Evolutionary conservation across 768 basidiomycete genomes (phyloP).

Genomic region (Lactarius quietus): DNA sequence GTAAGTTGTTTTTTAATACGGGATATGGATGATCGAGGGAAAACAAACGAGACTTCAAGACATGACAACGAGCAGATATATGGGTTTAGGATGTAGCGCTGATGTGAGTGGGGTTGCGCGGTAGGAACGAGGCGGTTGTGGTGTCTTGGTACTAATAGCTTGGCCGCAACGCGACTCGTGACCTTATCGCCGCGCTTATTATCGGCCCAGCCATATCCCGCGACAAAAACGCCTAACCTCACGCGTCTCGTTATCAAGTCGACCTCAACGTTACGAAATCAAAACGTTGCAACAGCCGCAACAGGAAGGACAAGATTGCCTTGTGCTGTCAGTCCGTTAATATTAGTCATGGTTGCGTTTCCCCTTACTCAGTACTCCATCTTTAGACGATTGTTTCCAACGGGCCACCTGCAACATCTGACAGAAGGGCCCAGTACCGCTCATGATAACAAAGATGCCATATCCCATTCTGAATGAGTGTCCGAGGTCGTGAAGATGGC

Average conservation of each 20-base stretch:
- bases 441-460: not conserved
- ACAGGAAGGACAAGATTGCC: too few relatives aligned
- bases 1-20: not conserved
- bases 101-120: not conserved
- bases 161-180: slow-evolving; percentile 1
- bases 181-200: not conserved
- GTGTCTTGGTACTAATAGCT: not conserved
- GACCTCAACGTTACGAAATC: not conserved
- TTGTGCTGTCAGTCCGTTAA: too few relatives aligned
- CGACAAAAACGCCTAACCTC: too few relatives aligned
- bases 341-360: too few relatives aligned
- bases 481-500: not conserved
- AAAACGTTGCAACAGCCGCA: not conserved
- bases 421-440: too few relatives aligned
- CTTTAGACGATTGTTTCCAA: too few relatives aligned
- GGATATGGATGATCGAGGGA: not conserved
- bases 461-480: too few relatives aligned
- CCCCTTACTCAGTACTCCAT: too few relatives aligned
- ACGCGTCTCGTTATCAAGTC: too few relatives aligned
- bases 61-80: not conserved
- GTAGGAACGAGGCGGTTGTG: not conserved
- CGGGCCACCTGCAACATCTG: not conserved
- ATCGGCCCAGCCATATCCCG: too few relatives aligned
- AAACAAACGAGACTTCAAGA: not conserved
- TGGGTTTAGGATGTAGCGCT: not conserved